Percentiles rank a stretch among this genome's conserved stretches.
Evolutionary conservation across 805 yeast species (phyloP).

Genomic region (Yarrowia bubula): DNA sequence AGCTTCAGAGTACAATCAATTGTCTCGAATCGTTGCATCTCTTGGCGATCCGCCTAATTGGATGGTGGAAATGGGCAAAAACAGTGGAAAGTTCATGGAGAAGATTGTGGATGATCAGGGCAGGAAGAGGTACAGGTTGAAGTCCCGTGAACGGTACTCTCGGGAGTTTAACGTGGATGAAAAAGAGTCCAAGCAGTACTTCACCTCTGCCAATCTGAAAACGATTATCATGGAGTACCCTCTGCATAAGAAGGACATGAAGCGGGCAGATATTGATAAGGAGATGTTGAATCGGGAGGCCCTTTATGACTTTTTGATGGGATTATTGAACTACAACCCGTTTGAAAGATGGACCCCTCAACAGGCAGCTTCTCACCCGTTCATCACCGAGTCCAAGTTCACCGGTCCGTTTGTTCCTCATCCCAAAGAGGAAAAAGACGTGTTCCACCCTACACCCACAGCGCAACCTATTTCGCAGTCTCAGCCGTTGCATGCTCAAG

Average conservation of each 20-base stretch:
- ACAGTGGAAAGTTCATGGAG: constrained; percentile 65
- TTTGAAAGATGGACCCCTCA: constrained; percentile 96
- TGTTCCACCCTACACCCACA: constrained; percentile 23
- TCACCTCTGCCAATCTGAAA: constrained; percentile 59
- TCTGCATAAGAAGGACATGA: constrained; percentile 33
- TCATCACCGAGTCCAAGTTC: constrained; percentile 63
- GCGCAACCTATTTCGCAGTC: constrained; percentile 23
- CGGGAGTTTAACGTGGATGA: constrained; percentile 49
- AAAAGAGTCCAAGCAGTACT: constrained; percentile 81
- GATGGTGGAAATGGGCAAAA: constrained; percentile 96
- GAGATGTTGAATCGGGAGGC: constrained; percentile 72
- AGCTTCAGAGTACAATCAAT: constrained; percentile 86
- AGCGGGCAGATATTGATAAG: constrained; percentile 50
- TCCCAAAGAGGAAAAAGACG: constrained; percentile 24
- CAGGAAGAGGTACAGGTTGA: constrained; percentile 43
- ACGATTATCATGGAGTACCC: constrained; percentile 79
- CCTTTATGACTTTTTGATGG: constrained; percentile 72
- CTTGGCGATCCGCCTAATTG: constrained; percentile 86
- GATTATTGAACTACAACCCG: constrained; percentile 81
- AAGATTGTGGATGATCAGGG: constrained; percentile 44
- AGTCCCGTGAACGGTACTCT: constrained; percentile 53
- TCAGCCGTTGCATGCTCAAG: constrained; percentile 14
- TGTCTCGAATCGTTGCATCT: constrained; percentile 76
- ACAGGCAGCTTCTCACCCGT: constrained; percentile 90
- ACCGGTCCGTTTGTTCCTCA: constrained; percentile 43